Evolutionary conservation across 2,329 filamentous ascomycete genomes (phyloP).

Genomic region (Coniella vitis): DNA sequence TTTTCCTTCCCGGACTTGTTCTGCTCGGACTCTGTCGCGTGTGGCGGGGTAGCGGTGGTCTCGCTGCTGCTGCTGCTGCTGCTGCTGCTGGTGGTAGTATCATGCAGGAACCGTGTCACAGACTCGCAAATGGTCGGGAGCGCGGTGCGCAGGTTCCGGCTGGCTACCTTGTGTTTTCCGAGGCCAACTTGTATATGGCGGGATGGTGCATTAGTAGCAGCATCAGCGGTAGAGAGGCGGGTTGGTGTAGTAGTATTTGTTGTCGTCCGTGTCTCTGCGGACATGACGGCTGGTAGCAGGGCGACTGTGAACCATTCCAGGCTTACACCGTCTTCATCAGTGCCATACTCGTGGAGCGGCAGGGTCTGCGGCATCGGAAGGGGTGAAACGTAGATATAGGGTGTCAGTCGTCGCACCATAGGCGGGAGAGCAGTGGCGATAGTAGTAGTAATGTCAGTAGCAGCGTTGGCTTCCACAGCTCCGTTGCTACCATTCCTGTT

Average conservation of each 20-base stretch:
- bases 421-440: background rate
- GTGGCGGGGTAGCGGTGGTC: background rate
- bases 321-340: no score
- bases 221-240: background rate
- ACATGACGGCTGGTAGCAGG: constrained; percentile 36
- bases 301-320: constrained; percentile 33
- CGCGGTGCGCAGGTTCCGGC: constrained; percentile 70
- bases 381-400: constrained; percentile 21
- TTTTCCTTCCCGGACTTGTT: background rate
- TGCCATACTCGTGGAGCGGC: background rate
- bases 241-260: no score
- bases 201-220: no score
- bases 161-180: constrained; percentile 68
- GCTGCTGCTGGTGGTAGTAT: background rate
- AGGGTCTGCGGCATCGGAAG: constrained; percentile 6
- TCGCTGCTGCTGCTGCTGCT: background rate
- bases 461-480: background rate
- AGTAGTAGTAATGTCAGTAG: background rate
- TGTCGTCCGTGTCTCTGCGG: constrained; percentile 35
- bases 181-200: constrained; percentile 52
- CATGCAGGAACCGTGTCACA: constrained; percentile 33
- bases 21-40: background rate
- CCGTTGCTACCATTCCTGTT: background rate
- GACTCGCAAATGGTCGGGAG: constrained; percentile 58
- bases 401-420: constrained; percentile 11